Conservation (phyloP, 352 stramenopile genomes). For the Peronospora destructor region DNA sequence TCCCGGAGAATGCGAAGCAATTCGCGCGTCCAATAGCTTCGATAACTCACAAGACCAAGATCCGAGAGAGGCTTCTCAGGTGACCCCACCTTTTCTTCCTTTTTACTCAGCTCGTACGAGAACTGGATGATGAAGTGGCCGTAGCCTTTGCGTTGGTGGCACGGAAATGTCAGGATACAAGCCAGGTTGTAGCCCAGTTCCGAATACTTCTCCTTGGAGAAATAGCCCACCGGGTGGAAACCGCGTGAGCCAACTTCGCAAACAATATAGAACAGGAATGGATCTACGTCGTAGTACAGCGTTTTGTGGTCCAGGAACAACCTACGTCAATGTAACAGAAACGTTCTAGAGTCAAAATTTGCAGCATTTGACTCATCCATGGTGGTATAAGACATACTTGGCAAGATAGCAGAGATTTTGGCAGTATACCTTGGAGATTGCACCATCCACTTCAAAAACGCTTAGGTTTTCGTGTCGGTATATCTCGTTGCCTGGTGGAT, state of each 20-base stretch:
- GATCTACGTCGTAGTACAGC: constrained; percentile 99
- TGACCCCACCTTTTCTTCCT: constrained; percentile 94
- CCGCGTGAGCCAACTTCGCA: constrained; percentile 89
- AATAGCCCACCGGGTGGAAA: constrained; percentile 97
- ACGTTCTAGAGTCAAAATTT: not conserved
- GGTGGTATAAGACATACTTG: constrained; percentile 79
- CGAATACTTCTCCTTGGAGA: constrained; percentile 99
- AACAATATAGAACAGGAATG: constrained; percentile 99
- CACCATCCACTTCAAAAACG: constrained; percentile 96
- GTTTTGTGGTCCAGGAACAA: constrained; percentile 99
- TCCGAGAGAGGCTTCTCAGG: constrained; percentile 99
- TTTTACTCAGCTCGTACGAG: constrained; percentile 98
- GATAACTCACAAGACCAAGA: constrained; percentile 97
- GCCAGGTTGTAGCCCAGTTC: constrained; percentile 98
- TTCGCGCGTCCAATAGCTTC: constrained; percentile 98
- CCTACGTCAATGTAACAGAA: constrained; percentile 16
- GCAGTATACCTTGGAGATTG: constrained; percentile 95
- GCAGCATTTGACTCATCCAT: not conserved
- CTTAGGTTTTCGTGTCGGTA: constrained; percentile 93
- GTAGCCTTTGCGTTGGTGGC: constrained; percentile 97
- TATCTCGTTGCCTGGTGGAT: constrained; percentile 82
- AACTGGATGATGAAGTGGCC: constrained; percentile 99
- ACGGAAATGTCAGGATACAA: constrained; percentile 99
- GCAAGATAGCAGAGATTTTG: constrained; percentile 98
- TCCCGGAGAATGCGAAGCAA: constrained; percentile 89